Evolutionary conservation across 805 yeast genomes (phyloP).

Genomic region (Ogataea henricii): DNA sequence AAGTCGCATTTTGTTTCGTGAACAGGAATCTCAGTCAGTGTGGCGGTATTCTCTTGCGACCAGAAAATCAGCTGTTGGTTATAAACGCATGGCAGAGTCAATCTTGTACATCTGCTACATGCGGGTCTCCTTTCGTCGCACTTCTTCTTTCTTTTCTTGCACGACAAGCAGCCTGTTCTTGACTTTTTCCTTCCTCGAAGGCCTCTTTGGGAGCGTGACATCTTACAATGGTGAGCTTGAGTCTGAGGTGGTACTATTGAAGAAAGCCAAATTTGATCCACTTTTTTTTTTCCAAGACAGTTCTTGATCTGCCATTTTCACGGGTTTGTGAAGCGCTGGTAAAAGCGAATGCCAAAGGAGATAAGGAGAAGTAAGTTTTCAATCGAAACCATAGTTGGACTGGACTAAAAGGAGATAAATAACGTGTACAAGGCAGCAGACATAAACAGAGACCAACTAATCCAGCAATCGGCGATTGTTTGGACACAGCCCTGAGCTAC

Average conservation of each 20-base stretch:
- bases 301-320: background rate
- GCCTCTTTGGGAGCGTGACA: too few species aligned
- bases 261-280: too few species aligned
- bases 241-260: too few species aligned
- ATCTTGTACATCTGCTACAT: constrained; percentile 24
- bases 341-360: background rate
- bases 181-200: constrained; percentile 18
- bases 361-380: background rate
- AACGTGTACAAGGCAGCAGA: too few species aligned
- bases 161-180: constrained; percentile 43
- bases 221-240: too few species aligned
- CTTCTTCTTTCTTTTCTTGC: constrained; percentile 44
- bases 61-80: constrained; percentile 19
- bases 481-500: too few species aligned
- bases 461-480: too few species aligned
- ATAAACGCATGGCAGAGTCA: constrained; percentile 25
- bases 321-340: too few species aligned
- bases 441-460: too few species aligned
- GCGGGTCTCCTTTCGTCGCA: constrained; percentile 34
- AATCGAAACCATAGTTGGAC: too few species aligned
- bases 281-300: background rate
- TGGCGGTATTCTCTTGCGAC: constrained; percentile 20
- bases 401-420: too few species aligned
- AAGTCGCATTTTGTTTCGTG: background rate
- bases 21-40: background rate